A percentile compares a stretch with the other conserved stretches of the same genome.
Evolutionary conservation across 495 filamentous ascomycete genomes (phyloP).

Genomic region (Trichocladium uniseriatum): DNA sequence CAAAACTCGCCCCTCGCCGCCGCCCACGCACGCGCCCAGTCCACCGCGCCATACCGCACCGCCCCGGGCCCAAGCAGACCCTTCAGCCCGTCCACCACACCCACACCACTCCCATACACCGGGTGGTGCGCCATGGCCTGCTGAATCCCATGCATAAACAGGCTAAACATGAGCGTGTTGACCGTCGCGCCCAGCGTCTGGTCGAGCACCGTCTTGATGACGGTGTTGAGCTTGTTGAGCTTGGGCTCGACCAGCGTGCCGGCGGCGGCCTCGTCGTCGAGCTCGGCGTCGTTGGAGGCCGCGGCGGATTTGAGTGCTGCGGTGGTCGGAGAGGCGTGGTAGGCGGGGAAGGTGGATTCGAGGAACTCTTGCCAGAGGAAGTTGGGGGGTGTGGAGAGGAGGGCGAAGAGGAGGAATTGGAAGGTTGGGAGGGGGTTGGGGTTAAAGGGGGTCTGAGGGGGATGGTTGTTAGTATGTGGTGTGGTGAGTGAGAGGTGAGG

Average conservation of each 20-base stretch:
- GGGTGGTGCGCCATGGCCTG: constrained; percentile 28
- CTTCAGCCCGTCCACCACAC: constrained; percentile 11
- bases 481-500: background rate
- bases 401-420: constrained; percentile 68
- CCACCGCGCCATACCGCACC: constrained; percentile 25
- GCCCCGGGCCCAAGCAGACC: constrained; percentile 11
- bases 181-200: constrained; percentile 64
- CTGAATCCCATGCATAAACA: constrained; percentile 35
- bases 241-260: constrained; percentile 37
- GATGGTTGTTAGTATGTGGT: background rate
- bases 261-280: constrained; percentile 32
- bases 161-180: constrained; percentile 69
- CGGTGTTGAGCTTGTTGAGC: constrained; percentile 61
- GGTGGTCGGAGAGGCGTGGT: constrained; percentile 29
- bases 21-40: constrained; percentile 26
- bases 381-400: constrained; percentile 75
- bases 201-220: constrained; percentile 74
- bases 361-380: constrained; percentile 61
- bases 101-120: background rate
- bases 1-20: constrained; percentile 50
- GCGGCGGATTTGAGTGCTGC: constrained; percentile 31
- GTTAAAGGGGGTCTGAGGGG: constrained; percentile 37
- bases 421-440: constrained; percentile 57
- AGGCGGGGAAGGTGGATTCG: constrained; percentile 40
- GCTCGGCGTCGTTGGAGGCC: constrained; percentile 32